Evolutionary conservation across 176 grass and related monocot species (phyloP), one percentile per base, ranked within the genome.

Genomic region (Paspalum vaginatum): DNA sequence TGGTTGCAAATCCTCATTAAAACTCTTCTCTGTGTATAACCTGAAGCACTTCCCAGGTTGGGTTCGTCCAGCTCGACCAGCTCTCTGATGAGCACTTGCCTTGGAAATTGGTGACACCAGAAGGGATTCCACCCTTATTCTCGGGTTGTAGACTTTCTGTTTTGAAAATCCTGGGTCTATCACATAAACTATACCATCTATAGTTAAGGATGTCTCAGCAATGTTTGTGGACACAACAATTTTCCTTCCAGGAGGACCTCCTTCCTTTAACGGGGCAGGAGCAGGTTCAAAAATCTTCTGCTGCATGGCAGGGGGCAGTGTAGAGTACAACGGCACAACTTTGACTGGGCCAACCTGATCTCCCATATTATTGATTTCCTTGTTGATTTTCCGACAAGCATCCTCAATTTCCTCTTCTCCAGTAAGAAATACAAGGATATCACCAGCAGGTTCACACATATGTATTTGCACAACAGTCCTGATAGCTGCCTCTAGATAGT

Each of bases 351-450:
- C 97, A 85, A 96, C 97, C 61, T 96, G 97, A 74, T 95, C 97
- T 57, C 97, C 97, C 88, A 93, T 81, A 72, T 93, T 99, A 86
- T 91, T 93, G 21, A 91, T 25, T 79, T 99, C 97, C 82, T 99
- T 99, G 11, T 88, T 93, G 49, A 99, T 88, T 89, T 99, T 99
- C 70, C 82, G 85, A 62, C 93, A 96, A n/a, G 97, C 97, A 77
- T 99, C 97, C 82, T 99, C 97, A 74, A 99, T 99, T 87, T 99
- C 97, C 72, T 99, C 97, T 79, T 99, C 97, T n/a, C 97, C 93
- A 2, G 93, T 99, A 52, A 99, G 92, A 71, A 99, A 99, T 45
- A 99, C 97, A 51, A 99, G 92, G 61, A 99, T 99, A 86, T 99
- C 97, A 60, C 93, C 97, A 53, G 72, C 50, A 26, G 90, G 79